phyloP scores from a whole-genome alignment of 768 basidiomycete genomes.

The Lactarius sp. region DNA sequence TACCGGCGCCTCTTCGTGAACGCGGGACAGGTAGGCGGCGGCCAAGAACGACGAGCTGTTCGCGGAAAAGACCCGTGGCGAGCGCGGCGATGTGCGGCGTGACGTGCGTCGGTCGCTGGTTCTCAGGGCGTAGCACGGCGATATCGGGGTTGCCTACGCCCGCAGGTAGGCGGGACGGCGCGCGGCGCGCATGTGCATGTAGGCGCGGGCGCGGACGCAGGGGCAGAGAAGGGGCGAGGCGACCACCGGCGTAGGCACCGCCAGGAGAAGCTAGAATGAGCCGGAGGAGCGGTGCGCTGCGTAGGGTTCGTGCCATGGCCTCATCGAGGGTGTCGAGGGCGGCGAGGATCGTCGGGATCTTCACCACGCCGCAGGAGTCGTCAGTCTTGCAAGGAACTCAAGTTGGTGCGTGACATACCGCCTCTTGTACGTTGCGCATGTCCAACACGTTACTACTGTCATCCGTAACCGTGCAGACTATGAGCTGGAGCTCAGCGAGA shows the following conservation, averaged over 20 bases:
- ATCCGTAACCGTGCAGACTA: not conserved
- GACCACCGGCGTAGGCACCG: not conserved
- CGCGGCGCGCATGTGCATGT: not conserved
- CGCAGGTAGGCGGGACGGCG: constrained; percentile 20
- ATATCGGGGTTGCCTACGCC: constrained; percentile 46
- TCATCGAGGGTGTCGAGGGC: constrained; percentile 19
- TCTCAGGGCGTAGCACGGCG: constrained; percentile 49
- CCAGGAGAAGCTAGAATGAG: not conserved
- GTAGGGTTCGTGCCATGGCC: not conserved
- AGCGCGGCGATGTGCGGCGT: constrained; percentile 54
- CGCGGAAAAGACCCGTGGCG: constrained; percentile 48
- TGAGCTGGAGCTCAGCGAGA: constrained; percentile 9
- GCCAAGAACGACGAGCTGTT: constrained; percentile 51
- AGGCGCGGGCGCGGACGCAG: not conserved
- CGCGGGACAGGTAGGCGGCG: constrained; percentile 32
- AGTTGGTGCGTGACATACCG: constrained; percentile 3
- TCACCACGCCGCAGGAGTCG: not conserved
- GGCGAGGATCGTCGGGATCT: constrained; percentile 11
- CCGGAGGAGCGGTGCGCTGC: constrained; percentile 10
- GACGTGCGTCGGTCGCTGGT: constrained; percentile 54
- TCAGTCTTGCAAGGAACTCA: not conserved
- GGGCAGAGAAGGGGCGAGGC: not conserved
- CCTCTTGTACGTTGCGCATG: constrained; percentile 10
- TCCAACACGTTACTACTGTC: not conserved
- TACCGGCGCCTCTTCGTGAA: not conserved